phyloP scores from a whole-genome alignment of 257 asterid species.

The Jasminum sambac region DNA sequence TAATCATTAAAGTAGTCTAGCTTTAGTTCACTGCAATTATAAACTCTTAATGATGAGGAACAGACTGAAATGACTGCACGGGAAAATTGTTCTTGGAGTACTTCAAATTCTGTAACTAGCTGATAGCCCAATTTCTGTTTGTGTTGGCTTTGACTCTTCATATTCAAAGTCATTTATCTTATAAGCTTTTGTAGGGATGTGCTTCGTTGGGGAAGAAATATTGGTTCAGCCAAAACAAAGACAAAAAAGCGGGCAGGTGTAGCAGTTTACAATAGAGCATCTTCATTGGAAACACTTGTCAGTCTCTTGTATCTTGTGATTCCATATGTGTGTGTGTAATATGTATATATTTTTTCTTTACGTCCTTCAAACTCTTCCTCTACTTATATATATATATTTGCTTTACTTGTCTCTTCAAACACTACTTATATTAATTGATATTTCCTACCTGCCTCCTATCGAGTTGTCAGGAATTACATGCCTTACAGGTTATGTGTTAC shows the following conservation, averaged over 20 bases:
- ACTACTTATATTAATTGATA: background rate
- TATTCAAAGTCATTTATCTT: slow-evolving; percentile 17
- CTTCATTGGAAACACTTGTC: slow-evolving; percentile 93
- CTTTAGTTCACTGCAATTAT: background rate
- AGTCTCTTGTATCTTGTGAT: slow-evolving; percentile 33
- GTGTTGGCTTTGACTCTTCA: background rate
- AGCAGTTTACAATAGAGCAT: slow-evolving; percentile 95
- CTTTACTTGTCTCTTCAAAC: slow-evolving; percentile 9
- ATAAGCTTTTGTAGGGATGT: slow-evolving; percentile 60
- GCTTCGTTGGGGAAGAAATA: slow-evolving; percentile 95
- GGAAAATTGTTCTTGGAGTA: background rate
- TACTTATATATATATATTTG: background rate
- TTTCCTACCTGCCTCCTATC: background rate
- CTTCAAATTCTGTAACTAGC: slow-evolving; percentile 14
- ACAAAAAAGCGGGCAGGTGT: slow-evolving; percentile 92
- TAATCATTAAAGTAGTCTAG: background rate
- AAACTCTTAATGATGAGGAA: background rate
- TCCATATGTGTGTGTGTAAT: too few species aligned
- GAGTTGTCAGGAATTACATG: background rate
- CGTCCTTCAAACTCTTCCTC: background rate
- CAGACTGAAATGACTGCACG: background rate
- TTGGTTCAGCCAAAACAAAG: slow-evolving; percentile 81
- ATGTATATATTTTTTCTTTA: too few species aligned
- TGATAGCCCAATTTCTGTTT: background rate
- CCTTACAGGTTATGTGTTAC: background rate